These are phyloP conservation scores for Saccharomycopsis sp. DNA, from an alignment of 805 yeast genomes.

Conservation along the genomic window DNA sequence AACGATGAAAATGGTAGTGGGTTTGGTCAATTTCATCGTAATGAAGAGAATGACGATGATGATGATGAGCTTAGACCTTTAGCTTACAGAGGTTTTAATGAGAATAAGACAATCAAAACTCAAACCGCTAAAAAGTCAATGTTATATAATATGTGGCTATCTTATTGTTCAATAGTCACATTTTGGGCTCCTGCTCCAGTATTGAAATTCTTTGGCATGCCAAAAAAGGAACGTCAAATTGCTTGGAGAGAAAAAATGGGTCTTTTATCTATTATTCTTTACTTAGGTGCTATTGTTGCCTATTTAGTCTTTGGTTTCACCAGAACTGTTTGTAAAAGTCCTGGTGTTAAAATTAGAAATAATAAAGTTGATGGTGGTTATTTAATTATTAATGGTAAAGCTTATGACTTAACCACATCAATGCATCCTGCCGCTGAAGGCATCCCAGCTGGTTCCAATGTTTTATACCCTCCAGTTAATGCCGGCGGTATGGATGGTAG, in stretches of 20 bases:
- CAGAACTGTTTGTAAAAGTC: slow-evolving; percentile 57
- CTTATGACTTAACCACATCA: slow-evolving; percentile 60
- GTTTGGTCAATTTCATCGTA: background rate
- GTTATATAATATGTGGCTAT: slow-evolving; percentile 51
- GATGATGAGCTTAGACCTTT: slow-evolving; percentile 15
- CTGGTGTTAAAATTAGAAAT: slow-evolving; percentile 40
- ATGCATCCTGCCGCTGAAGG: slow-evolving; percentile 81
- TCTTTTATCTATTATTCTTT: slow-evolving; percentile 60
- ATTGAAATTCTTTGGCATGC: slow-evolving; percentile 63
- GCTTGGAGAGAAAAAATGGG: slow-evolving; percentile 98
- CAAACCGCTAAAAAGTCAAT: slow-evolving; percentile 8
- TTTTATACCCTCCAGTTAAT: slow-evolving; percentile 73
- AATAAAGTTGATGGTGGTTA: slow-evolving; percentile 50
- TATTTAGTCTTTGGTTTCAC: slow-evolving; percentile 88
- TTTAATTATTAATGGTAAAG: slow-evolving; percentile 73
- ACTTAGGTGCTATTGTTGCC: slow-evolving; percentile 70
- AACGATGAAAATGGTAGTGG: slow-evolving; percentile 41
- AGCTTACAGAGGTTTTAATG: slow-evolving; percentile 9
- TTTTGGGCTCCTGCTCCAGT: slow-evolving; percentile 88
- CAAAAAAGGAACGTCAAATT: slow-evolving; percentile 69
- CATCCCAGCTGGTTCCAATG: slow-evolving; percentile 53
- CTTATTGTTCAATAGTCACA: slow-evolving; percentile 71
- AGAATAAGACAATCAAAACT: slow-evolving; percentile 14
- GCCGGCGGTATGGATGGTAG: slow-evolving; percentile 87
- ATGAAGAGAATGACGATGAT: slow-evolving; percentile 3